These are phyloP conservation scores for Selaginella tamariscina DNA, from an alignment of 75 land plant species.

Conservation along the genomic window DNA sequence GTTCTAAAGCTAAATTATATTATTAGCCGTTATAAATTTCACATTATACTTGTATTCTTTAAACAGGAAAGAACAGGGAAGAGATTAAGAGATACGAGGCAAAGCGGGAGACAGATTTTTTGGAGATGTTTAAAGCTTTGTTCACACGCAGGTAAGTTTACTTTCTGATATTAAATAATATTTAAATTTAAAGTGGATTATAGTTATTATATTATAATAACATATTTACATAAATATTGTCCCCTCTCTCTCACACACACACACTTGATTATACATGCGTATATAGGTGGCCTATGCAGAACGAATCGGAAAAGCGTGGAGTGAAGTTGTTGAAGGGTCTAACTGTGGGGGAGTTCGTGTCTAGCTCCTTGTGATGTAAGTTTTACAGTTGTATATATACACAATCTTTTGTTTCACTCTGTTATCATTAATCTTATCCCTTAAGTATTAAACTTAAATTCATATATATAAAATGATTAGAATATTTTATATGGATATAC, in stretches of 20 bases:
- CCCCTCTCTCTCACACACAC: too few species aligned
- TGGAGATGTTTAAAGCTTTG: constrained; percentile 63
- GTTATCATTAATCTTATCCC: too few species aligned
- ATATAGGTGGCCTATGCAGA: constrained; percentile 67
- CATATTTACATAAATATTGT: too few species aligned
- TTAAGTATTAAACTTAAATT: too few species aligned
- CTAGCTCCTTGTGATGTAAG: not conserved
- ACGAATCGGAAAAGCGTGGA: constrained; percentile 64
- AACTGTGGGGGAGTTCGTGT: not conserved
- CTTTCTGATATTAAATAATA: not conserved
- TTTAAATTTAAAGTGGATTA: too few species aligned
- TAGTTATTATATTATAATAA: too few species aligned
- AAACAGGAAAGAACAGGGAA: constrained; percentile 56
- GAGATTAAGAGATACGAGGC: constrained; percentile 63
- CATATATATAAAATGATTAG: too few species aligned
- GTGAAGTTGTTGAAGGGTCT: constrained; percentile 39
- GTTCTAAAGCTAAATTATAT: constrained; percentile 14
- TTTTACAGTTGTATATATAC: too few species aligned
- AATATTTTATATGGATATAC: too few species aligned
- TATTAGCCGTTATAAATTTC: not conserved
- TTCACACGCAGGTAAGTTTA: constrained; percentile 50
- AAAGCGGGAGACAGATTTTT: constrained; percentile 55
- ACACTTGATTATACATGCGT: too few species aligned
- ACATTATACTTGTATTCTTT: constrained; percentile 39
- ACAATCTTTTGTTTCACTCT: too few species aligned